These are phyloP conservation scores for Ustilago xerochloae DNA, from an alignment of 1,284 basidiomycete genomes.

Conservation along the genomic window DNA sequence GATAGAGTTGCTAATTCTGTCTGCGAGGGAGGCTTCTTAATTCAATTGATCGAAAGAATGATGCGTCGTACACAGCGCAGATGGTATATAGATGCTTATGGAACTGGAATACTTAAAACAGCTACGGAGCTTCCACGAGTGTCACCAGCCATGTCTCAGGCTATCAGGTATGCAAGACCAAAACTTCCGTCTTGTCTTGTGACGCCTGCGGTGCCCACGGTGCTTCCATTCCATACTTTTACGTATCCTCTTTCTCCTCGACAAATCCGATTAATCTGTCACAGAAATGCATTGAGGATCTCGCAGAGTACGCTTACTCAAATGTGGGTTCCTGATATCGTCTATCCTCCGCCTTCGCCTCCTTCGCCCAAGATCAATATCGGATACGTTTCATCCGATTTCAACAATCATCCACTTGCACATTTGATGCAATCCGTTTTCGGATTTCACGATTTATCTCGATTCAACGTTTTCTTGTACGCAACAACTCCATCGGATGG, in stretches of 20 bases:
- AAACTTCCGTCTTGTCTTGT: conserved; percentile 70
- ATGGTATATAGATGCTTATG: conserved; percentile 71
- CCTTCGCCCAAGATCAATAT: conserved; percentile 72
- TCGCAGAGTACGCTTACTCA: conserved; percentile 72
- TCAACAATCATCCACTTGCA: conserved; percentile 76
- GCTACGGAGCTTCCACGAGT: conserved; percentile 28
- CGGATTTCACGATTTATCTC: conserved; percentile 71
- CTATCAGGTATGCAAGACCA: conserved; percentile 64
- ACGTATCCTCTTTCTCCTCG: conserved; percentile 73
- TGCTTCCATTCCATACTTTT: conserved; percentile 76
- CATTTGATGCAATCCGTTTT: conserved; percentile 77
- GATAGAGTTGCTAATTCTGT: conserved; percentile 60
- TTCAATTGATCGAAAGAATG: conserved; percentile 73
- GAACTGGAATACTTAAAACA: conserved; percentile 5
- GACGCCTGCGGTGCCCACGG: conserved; percentile 71
- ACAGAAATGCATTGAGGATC: conserved; percentile 74
- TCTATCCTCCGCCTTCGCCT: conserved; percentile 73
- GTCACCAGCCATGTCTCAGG: conserved; percentile 12
- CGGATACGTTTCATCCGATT: conserved; percentile 75
- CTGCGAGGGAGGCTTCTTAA: conserved; percentile 73
- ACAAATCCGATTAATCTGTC: conserved; percentile 73
- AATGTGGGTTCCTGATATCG: conserved; percentile 72
- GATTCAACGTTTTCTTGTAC: conserved; percentile 73
- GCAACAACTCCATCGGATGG: conserved; percentile 74
- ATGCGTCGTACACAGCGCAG: conserved; percentile 72